Evolutionary conservation across 306 rosid species (phyloP), one percentile per base, ranked within the genome.

Genomic region (Urtica urens): DNA sequence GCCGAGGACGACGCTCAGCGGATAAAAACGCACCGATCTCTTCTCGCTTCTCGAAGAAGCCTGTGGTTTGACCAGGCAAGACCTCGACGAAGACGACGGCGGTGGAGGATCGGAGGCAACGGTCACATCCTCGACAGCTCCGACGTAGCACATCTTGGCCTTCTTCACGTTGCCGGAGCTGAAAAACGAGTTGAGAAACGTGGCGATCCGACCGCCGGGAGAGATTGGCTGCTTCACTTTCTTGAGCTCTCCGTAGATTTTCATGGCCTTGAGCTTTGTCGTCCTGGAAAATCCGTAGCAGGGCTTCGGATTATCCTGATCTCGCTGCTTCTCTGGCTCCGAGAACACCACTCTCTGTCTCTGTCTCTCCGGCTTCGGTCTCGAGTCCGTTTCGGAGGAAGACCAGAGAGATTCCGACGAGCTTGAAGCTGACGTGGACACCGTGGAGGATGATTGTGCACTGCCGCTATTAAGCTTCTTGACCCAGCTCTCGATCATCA

Each of bases 181-280:
- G 87, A 82, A 82, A 51, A 82, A 67, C 2, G 86, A 75, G 61
- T 74, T 72, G 26, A 82, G 55, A 28, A 82, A 82, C 55, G 37
- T 64, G 5, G 78, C 73, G 16, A 81, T 74, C 35, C 77, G 60
- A 12, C 82, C 66, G 14, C 86, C 75, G 0, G 86, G 86, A 3
- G 93, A 81, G 56, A 74, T 74, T 29, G 93, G 94, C n/a, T 82
- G 93, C 81, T 75, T 82, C 51, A 70, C 72, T 67, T 66, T 82
- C 69, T 80, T 75, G 51, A 80, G 30, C 17, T 72, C 88, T 6
- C 69, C 69, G 28, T 76, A 80, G 39, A 80, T 56, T 60, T 80
- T 76, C 76, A 70, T 34, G 0, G 80, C 88, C 29, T 56, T 61
- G 1, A 69, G 65, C 56, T 74, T 83, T n/a, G n/a, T n/a, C 0